phyloP scores from a whole-genome alignment of 805 yeast species.

The Kluyveromyces nonfermentans region DNA sequence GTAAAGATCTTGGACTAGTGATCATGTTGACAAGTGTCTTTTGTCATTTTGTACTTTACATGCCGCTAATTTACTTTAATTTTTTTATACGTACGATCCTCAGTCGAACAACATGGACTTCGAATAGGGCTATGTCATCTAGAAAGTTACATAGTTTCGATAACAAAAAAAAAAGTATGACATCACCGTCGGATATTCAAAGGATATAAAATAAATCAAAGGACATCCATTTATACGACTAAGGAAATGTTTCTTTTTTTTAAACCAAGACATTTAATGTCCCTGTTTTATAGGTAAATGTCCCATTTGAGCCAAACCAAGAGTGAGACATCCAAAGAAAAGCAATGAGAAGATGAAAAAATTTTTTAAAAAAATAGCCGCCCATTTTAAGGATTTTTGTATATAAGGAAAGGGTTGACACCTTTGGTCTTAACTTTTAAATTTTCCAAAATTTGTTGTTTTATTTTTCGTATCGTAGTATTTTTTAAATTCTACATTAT shows the following conservation, averaged over 20 bases:
- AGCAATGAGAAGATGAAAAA: background rate
- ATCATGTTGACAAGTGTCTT: too few species aligned
- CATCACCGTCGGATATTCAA: constrained; percentile 3
- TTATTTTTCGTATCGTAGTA: background rate
- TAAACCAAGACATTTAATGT: background rate
- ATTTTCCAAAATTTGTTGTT: background rate
- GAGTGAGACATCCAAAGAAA: background rate
- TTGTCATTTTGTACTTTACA: too few species aligned
- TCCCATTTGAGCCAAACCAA: background rate
- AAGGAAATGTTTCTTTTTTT: too few species aligned
- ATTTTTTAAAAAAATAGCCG: background rate
- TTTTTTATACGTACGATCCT: too few species aligned
- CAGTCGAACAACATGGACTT: too few species aligned
- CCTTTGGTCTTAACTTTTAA: background rate
- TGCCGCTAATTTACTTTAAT: too few species aligned
- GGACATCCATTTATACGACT: background rate
- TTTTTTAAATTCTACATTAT: background rate
- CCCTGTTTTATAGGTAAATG: background rate
- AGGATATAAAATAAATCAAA: background rate
- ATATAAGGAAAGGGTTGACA: constrained; percentile 2
- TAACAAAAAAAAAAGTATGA: background rate
- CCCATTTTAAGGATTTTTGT: background rate
- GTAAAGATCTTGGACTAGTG: too few species aligned
- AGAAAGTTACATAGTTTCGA: background rate
- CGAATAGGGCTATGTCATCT: too few species aligned